Base-by-base conservation (phyloP, 345 rosid species). In the Sonneratia alba region DNA sequence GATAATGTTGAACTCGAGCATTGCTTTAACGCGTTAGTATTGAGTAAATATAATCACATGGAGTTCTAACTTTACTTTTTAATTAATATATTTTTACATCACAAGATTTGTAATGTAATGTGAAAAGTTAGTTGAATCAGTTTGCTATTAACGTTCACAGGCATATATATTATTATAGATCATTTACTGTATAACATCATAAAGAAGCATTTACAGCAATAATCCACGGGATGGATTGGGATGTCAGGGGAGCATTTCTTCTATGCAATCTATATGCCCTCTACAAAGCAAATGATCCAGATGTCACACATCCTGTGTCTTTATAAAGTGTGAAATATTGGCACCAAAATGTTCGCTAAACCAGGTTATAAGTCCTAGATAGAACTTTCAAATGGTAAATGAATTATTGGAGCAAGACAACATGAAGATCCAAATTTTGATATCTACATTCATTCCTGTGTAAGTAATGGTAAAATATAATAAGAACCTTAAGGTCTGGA, bases 401-500 rank as follows among this genome's bases (percentile, higher is more conserved):
- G 51, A 47, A 47, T 9, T 13, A 47, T 47, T 13, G 15, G 51
- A 47, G 51, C 51, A 47, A 13, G 18, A 57, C 32, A 62, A 13
- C 36, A 61, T 6, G 11, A 61, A 61, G 36, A 61, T 61, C 65
- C 65, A 4, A 22, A 61, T 61, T 22, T 32, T 42, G 45, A 42
- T 42, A 24, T 62, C 47, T 72, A 8, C 32, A 64, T 14, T 47
- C 24, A 18, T 47, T 9, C 21, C 63, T 24, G 61, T 49, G 68
- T 40, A 45, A 67, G 68, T 16, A 16, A n/a, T 42, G 38, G 21
- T 3, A 73, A 67, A 55, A 9, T 62, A 56, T 36, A 27, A 9
- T n/a, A 37, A 71, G 53, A 62, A 21, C 21, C 40, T 56, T 27
- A 36, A 75, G 51, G 73, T 71, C 79, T 70, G 68, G 66, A 72